Conservation (phyloP, 352 stramenopile genomes). For the Phytophthora pseudosyringae region DNA sequence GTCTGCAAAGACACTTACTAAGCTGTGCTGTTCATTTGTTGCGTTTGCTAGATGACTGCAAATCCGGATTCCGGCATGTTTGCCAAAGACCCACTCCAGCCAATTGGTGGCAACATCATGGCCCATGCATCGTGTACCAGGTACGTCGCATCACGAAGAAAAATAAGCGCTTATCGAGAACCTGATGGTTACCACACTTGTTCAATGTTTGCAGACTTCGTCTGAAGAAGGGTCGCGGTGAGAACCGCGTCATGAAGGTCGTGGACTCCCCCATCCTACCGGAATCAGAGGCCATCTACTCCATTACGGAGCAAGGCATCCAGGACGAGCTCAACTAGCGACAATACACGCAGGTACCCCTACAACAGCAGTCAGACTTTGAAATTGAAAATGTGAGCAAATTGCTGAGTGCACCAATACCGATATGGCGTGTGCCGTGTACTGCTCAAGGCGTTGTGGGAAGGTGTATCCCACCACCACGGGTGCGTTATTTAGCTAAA, state of each 20-base stretch:
- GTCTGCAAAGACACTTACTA: background rate
- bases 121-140: conserved; percentile 83
- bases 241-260: conserved; percentile 99
- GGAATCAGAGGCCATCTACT: conserved; percentile 98
- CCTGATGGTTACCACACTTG: conserved; percentile 4
- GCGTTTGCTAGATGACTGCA: conserved; percentile 73
- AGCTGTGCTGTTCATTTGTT: background rate
- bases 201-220: conserved; percentile 64
- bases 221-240: conserved; percentile 96
- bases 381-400: conserved; percentile 11
- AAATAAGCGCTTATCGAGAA: background rate
- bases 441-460: too few species aligned
- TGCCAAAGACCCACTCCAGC: conserved; percentile 89
- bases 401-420: background rate
- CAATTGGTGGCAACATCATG: conserved; percentile 93
- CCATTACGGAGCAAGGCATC: conserved; percentile 95
- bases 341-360: conserved; percentile 26
- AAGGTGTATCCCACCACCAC: too few species aligned
- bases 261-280: conserved; percentile 97
- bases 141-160: conserved; percentile 31
- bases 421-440: background rate
- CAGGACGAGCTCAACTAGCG: conserved; percentile 90
- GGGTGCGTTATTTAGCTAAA: background rate
- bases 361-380: conserved; percentile 7
- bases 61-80: conserved; percentile 93